phyloP scores from a whole-genome alignment of 1,284 basidiomycete genomes.

The Leucoagaricus sp. region DNA sequence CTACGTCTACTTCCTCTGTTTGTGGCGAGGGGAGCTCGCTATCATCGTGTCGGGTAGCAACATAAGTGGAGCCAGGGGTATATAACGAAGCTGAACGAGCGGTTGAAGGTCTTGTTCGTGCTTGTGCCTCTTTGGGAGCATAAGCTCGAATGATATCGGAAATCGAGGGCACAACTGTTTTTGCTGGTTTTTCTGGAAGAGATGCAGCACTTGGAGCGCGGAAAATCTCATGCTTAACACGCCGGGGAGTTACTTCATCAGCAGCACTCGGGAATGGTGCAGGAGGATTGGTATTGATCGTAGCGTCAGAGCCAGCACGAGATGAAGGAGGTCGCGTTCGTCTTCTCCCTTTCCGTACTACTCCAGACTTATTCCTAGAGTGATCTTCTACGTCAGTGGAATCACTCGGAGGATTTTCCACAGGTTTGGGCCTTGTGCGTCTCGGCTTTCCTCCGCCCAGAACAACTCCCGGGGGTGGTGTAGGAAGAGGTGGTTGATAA shows the following conservation, averaged over 20 bases:
- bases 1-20: conserved; percentile 60
- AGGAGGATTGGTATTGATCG: conserved; percentile 31
- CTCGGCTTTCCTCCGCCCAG: conserved; percentile 63
- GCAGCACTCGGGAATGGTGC: conserved; percentile 14
- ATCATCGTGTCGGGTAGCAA: conserved; percentile 48
- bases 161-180: conserved; percentile 67
- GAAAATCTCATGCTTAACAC: conserved; percentile 8
- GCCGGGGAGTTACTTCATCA: conserved; percentile 1
- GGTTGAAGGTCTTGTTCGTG: conserved; percentile 43
- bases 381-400: conserved; percentile 55
- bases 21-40: conserved; percentile 36
- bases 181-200: conserved; percentile 33
- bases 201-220: conserved; percentile 20
- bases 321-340: conserved; percentile 37
- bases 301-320: conserved; percentile 43
- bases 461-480: conserved; percentile 76
- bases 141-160: conserved; percentile 81
- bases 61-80: conserved; percentile 47
- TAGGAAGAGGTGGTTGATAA: conserved; percentile 78
- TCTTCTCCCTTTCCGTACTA: conserved; percentile 40
- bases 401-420: conserved; percentile 36
- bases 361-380: conserved; percentile 29
- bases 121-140: conserved; percentile 55
- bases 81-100: conserved; percentile 47
- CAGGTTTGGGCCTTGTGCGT: conserved; percentile 33